Evolutionary conservation across 2,329 filamentous ascomycete genomes (phyloP).

Genomic region (Curvularia spicifera): DNA sequence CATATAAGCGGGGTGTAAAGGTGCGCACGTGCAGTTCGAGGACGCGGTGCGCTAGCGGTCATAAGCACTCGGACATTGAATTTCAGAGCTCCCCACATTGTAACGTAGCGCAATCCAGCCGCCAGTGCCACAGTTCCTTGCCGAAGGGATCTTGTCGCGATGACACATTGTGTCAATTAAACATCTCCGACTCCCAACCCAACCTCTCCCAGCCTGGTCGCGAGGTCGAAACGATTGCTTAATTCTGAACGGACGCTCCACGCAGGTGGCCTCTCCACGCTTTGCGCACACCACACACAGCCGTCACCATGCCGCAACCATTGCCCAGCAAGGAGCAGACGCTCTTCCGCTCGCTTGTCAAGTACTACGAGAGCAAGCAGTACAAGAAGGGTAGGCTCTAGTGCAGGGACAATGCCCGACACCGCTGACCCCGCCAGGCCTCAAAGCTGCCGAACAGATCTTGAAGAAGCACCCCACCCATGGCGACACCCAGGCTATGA

Average conservation of each 20-base stretch:
- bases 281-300: constrained; percentile 13
- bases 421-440: constrained; percentile 60
- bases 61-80: constrained; percentile 36
- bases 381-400: constrained; percentile 77
- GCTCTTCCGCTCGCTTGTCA: constrained; percentile 93
- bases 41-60: constrained; percentile 26
- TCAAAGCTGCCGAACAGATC: constrained; percentile 96
- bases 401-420: constrained; percentile 12
- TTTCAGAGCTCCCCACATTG: constrained; percentile 44
- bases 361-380: constrained; percentile 97
- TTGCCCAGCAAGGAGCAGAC: constrained; percentile 87
- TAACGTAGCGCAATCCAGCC: constrained; percentile 30
- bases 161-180: constrained; percentile 18
- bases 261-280: constrained; percentile 20
- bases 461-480: constrained; percentile 93
- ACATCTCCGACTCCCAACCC: constrained; percentile 7
- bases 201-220: neutral
- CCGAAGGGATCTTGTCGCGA: constrained; percentile 15
- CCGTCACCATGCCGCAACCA: constrained; percentile 69
- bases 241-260: constrained; percentile 22
- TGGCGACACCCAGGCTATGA: constrained; percentile 99
- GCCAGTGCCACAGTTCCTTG: constrained; percentile 12
- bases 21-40: constrained; percentile 29
- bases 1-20: constrained; percentile 7
- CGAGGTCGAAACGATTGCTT: constrained; percentile 7